phyloP scores from a whole-genome alignment of 2,329 filamentous ascomycete genomes.

The Onygenales sp. region DNA sequence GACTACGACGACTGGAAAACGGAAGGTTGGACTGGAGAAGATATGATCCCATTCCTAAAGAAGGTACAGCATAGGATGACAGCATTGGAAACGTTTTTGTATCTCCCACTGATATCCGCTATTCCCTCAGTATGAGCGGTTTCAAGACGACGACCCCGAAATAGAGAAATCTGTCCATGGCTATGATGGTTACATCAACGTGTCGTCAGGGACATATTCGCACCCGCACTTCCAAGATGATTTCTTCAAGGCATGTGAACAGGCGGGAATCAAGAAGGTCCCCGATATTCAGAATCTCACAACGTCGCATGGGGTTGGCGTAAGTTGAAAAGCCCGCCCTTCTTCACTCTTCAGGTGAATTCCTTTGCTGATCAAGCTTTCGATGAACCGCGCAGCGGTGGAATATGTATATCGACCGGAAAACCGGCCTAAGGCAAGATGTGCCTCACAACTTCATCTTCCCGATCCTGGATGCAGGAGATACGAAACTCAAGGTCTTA shows the following conservation, averaged over 20 bases:
- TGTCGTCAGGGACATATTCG: constrained; percentile 10
- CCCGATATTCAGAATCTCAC: constrained; percentile 11
- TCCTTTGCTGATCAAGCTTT: not conserved
- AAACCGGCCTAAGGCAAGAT: constrained; percentile 12
- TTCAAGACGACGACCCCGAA: constrained; percentile 9
- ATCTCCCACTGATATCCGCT: not conserved
- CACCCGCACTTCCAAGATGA: constrained; percentile 10
- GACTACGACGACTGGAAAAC: constrained; percentile 43
- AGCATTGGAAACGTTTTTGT: no score
- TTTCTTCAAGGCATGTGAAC: constrained; percentile 10
- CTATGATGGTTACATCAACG: constrained; percentile 11
- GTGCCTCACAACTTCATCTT: constrained; percentile 12
- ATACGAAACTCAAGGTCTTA: constrained; percentile 43
- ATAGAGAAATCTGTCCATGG: constrained; percentile 11
- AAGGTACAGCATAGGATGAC: constrained; percentile 28
- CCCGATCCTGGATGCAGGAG: constrained; percentile 10
- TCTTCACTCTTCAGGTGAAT: not conserved
- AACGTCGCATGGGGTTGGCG: constrained; percentile 12
- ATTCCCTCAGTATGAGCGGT: constrained; percentile 9
- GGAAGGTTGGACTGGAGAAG: constrained; percentile 42
- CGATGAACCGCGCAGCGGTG: constrained; percentile 7
- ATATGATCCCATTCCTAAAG: constrained; percentile 44
- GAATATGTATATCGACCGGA: constrained; percentile 12
- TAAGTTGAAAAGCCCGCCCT: not conserved
- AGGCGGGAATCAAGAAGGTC: constrained; percentile 7